Conservation (phyloP, 441 rosid genomes). For the Gossypium lobatum region DNA sequence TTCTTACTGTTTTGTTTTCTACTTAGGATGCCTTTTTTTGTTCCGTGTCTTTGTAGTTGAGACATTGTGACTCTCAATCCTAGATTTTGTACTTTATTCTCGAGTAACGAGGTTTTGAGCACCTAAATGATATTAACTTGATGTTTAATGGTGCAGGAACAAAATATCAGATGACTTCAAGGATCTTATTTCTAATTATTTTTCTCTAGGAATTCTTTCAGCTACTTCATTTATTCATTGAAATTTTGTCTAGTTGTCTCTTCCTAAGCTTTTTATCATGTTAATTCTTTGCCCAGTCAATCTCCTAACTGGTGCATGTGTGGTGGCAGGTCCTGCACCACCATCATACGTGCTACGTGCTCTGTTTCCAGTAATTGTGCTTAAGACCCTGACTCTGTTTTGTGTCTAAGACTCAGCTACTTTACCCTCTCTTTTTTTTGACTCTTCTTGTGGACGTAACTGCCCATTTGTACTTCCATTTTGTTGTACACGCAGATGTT, state of each 20-base stretch:
- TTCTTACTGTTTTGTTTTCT: background rate
- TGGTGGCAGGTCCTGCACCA: conserved; percentile 74
- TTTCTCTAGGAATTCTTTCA: conserved; percentile 7
- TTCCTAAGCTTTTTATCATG: conserved; percentile 12
- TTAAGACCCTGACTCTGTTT: conserved; percentile 32
- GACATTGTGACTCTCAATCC: conserved; percentile 18
- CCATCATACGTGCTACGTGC: conserved; percentile 45
- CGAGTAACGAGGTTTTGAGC: conserved; percentile 15
- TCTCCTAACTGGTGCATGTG: conserved; percentile 55
- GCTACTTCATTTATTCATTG: background rate
- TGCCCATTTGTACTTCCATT: conserved; percentile 16
- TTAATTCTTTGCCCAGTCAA: conserved; percentile 22
- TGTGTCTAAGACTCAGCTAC: conserved; percentile 30
- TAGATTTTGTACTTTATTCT: conserved; percentile 4
- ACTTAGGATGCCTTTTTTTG: background rate
- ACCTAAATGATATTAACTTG: conserved; percentile 2
- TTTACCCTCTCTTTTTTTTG: conserved; percentile 3
- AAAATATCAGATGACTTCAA: conserved; percentile 11
- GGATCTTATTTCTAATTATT: conserved; percentile 2
- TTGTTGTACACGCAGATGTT: conserved; percentile 30
- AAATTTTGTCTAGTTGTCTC: background rate
- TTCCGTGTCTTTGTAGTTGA: background rate
- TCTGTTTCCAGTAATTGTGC: conserved; percentile 48
- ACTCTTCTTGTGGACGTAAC: background rate
- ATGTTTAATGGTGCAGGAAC: background rate